A percentile compares a stretch with the other conserved stretches of the same genome.
Conservation (phyloP, 345 rosid genomes). For the Dovyalis caffra region DNA sequence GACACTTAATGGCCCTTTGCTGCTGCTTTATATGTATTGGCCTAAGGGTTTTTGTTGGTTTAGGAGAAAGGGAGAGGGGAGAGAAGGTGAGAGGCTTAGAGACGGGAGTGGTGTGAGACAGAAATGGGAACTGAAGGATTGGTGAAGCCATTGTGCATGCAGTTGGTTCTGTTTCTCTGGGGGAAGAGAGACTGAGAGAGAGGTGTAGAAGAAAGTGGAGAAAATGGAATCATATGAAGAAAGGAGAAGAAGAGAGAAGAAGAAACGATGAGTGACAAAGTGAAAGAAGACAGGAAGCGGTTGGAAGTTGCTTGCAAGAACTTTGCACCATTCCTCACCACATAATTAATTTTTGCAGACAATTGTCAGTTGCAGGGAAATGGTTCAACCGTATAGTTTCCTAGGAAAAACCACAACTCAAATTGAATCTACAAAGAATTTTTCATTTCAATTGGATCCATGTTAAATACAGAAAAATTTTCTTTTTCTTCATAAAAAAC, state of each 20-base stretch:
- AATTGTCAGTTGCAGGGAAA: neutral
- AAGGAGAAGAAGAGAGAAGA: neutral
- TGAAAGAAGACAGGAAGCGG: neutral
- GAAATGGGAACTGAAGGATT: conserved; percentile 16
- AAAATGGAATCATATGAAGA: neutral
- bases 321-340: conserved; percentile 28
- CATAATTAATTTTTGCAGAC: conserved; percentile 7
- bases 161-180: neutral
- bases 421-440: too few relatives aligned
- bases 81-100: conserved; percentile 9
- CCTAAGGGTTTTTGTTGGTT: neutral
- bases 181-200: neutral
- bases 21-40: neutral
- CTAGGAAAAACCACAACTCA: too few relatives aligned
- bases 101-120: conserved; percentile 16
- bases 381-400: too few relatives aligned
- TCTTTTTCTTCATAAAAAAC: too few relatives aligned
- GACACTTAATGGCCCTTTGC: conserved; percentile 13
- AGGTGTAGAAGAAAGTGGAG: neutral
- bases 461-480: too few relatives aligned
- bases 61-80: conserved; percentile 10
- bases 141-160: conserved; percentile 23
- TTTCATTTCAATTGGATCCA: too few relatives aligned
- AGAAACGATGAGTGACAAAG: neutral
- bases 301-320: conserved; percentile 31